phyloP scores from a whole-genome alignment of 1,284 basidiomycete genomes.

The Tilletia walkeri region DNA sequence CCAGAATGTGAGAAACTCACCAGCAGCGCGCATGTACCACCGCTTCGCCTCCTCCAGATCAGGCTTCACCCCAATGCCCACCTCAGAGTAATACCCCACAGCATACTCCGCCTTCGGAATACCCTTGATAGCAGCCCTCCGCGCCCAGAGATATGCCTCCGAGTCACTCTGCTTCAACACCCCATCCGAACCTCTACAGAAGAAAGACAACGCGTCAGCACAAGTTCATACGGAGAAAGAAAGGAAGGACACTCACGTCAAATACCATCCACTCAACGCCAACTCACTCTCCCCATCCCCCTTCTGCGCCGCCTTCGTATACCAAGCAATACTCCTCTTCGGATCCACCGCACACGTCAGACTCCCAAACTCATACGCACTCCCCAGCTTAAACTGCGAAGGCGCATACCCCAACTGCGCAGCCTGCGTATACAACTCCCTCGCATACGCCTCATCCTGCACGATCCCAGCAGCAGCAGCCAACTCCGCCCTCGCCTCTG shows the following conservation, averaged over 20 bases:
- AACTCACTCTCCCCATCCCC: slow-evolving; percentile 92
- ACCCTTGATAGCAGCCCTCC: slow-evolving; percentile 58
- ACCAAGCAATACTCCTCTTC: slow-evolving; percentile 91
- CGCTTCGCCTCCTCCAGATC: slow-evolving; percentile 93
- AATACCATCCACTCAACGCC: slow-evolving; percentile 94
- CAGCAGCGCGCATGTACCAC: slow-evolving; percentile 84
- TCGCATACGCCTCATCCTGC: slow-evolving; percentile 73
- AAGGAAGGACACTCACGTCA: slow-evolving; percentile 58
- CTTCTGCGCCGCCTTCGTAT: slow-evolving; percentile 94
- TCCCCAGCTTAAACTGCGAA: slow-evolving; percentile 90
- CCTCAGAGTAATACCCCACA: slow-evolving; percentile 87
- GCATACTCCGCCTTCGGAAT: slow-evolving; percentile 69
- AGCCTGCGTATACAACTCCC: slow-evolving; percentile 84
- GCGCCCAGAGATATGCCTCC: slow-evolving; percentile 75
- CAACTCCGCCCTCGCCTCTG: slow-evolving; percentile 57
- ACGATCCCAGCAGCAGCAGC: slow-evolving; percentile 17
- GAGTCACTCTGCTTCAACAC: slow-evolving; percentile 95
- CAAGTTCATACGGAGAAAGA: background rate
- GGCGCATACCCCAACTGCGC: slow-evolving; percentile 91
- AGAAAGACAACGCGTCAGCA: background rate
- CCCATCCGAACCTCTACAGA: slow-evolving; percentile 65
- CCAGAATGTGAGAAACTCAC: slow-evolving; percentile 25
- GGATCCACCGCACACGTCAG: slow-evolving; percentile 90
- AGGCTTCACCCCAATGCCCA: slow-evolving; percentile 94
- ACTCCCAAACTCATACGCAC: slow-evolving; percentile 88